Evolutionary conservation across 2,329 filamentous ascomycete genomes (phyloP).

Genomic region (Hypoxylon sp.): DNA sequence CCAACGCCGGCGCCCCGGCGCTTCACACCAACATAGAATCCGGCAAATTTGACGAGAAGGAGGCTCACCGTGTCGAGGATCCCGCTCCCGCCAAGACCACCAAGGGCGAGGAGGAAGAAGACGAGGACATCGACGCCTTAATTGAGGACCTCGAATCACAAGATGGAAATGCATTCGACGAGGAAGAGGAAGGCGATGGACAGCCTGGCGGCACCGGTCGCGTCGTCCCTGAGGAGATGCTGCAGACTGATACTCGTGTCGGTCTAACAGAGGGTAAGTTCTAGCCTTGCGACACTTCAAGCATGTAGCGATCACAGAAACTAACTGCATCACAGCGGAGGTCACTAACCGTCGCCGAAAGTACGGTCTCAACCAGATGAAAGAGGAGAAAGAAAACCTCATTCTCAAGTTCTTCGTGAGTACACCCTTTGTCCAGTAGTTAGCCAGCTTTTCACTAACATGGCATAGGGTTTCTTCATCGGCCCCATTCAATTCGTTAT

Average conservation of each 20-base stretch:
- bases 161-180: constrained; percentile 77
- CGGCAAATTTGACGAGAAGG: constrained; percentile 76
- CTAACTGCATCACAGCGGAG: constrained; percentile 49
- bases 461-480: constrained; percentile 76
- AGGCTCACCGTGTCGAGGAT: constrained; percentile 56
- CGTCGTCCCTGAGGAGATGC: constrained; percentile 76
- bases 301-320: constrained; percentile 51
- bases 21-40: constrained; percentile 76
- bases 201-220: constrained; percentile 69
- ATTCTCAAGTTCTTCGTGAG: constrained; percentile 80
- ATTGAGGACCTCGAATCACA: constrained; percentile 90
- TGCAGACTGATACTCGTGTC: constrained; percentile 80
- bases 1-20: constrained; percentile 67
- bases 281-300: constrained; percentile 64
- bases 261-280: constrained; percentile 84
- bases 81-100: constrained; percentile 57
- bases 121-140: constrained; percentile 87
- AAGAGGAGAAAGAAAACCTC: constrained; percentile 89
- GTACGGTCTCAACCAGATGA: constrained; percentile 90
- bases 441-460: constrained; percentile 47
- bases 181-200: constrained; percentile 72
- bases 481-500: constrained; percentile 95
- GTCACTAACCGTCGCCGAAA: constrained; percentile 66
- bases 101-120: constrained; percentile 73
- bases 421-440: not conserved